phyloP scores from a whole-genome alignment of 768 basidiomycete species.

The Suillus luteus region DNA sequence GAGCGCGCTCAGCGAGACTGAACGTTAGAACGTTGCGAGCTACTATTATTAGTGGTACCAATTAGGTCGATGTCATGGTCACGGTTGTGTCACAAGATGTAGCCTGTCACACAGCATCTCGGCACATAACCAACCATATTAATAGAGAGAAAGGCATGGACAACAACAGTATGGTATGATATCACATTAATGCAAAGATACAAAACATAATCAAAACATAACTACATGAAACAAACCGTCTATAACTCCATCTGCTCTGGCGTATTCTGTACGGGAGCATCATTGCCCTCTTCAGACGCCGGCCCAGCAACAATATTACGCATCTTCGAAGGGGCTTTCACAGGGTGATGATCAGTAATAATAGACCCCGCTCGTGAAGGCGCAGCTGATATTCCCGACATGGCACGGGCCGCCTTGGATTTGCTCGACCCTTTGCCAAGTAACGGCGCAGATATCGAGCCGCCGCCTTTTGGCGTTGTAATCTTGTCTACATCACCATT shows the following conservation, averaged over 20 bases:
- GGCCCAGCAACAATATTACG: slow-evolving; percentile 57
- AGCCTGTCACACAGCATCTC: neutral
- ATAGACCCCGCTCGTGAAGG: slow-evolving; percentile 62
- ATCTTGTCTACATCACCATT: slow-evolving; percentile 31
- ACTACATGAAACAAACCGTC: neutral
- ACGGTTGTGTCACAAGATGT: neutral
- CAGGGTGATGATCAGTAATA: slow-evolving; percentile 45
- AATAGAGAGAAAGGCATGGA: neutral
- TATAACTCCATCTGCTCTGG: slow-evolving; percentile 27
- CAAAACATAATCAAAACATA: slow-evolving; percentile 10
- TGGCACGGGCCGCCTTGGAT: slow-evolving; percentile 38
- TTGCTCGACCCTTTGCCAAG: slow-evolving; percentile 42
- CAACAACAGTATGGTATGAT: neutral
- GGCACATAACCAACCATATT: neutral
- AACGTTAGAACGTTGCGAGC: neutral
- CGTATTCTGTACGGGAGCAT: slow-evolving; percentile 37
- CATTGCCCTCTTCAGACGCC: slow-evolving; percentile 50
- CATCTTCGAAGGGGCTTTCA: slow-evolving; percentile 66
- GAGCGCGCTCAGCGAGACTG: neutral
- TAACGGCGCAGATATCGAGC: slow-evolving; percentile 50
- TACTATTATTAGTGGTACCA: neutral
- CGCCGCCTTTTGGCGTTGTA: slow-evolving; percentile 38
- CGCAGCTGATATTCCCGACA: slow-evolving; percentile 49
- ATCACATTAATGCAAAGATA: slow-evolving; percentile 6
- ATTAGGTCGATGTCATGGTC: neutral